Conservation (phyloP, 192 early-diverging fungal genomes). For the Oehlia diaphana region DNA sequence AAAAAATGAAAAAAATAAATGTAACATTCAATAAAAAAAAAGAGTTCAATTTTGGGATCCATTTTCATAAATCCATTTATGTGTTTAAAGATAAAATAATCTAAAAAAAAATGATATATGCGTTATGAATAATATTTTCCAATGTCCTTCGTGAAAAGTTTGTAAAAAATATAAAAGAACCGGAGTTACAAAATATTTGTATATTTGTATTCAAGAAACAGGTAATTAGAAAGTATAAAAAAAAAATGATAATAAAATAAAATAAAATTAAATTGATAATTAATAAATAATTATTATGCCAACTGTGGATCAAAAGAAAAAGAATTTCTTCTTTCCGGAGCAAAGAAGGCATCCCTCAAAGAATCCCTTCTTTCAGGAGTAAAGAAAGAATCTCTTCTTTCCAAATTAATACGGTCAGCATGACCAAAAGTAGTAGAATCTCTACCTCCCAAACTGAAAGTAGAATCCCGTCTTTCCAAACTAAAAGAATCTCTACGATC, state of each 20-base stretch:
- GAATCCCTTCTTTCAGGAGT: conserved; percentile 24
- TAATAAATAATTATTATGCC: conserved; percentile 8
- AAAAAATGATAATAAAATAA: not conserved
- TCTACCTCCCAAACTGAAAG: conserved; percentile 10
- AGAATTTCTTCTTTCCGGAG: conserved; percentile 10
- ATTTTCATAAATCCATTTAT: not conserved
- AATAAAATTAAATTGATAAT: not conserved
- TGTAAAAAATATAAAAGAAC: not conserved
- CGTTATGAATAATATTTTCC: conserved; percentile 29
- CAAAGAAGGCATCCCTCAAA: conserved; percentile 10
- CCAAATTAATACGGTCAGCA: conserved; percentile 18
- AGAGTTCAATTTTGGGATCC: conserved; percentile 31
- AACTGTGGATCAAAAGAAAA: conserved; percentile 32
- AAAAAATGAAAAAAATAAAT: not conserved
- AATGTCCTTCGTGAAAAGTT: conserved; percentile 28
- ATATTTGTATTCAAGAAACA: not conserved
- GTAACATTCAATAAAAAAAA: conserved; percentile 21
- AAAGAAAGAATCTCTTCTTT: conserved; percentile 22
- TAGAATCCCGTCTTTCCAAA: conserved; percentile 29
- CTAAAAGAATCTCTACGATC: conserved; percentile 26
- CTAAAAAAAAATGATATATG: conserved; percentile 28
- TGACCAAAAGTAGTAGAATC: not conserved
- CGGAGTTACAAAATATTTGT: not conserved
- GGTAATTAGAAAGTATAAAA: not conserved
- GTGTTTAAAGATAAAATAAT: not conserved